Evolutionary conservation across 2,329 filamentous ascomycete genomes (phyloP).

Genomic region (Cercospora zeae-maydis): DNA sequence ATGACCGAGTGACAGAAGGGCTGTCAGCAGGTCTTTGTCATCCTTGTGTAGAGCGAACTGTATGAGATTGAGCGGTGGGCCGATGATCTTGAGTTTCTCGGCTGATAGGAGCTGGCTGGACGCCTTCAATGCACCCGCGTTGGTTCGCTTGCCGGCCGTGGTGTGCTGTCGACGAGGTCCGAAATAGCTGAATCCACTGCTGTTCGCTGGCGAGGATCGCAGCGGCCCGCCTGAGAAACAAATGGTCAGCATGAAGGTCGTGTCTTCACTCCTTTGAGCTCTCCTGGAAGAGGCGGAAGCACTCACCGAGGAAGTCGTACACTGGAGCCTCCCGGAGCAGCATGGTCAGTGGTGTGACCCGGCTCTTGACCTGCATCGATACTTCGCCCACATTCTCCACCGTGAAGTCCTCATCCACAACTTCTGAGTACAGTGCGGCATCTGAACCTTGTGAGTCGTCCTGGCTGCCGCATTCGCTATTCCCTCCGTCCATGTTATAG

Average conservation of each 20-base stretch:
- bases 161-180: constrained; percentile 16
- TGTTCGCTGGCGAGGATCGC: constrained; percentile 13
- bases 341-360: constrained; percentile 53
- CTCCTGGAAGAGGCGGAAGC: background rate
- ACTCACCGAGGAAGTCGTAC: constrained; percentile 10
- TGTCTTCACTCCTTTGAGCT: background rate
- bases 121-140: constrained; percentile 20
- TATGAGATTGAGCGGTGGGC: constrained; percentile 26
- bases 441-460: constrained; percentile 24
- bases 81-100: constrained; percentile 16
- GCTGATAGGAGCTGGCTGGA: constrained; percentile 14
- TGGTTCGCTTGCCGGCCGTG: constrained; percentile 20
- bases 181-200: constrained; percentile 19
- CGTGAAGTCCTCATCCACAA: constrained; percentile 66
- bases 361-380: constrained; percentile 64
- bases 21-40: constrained; percentile 53
- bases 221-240: constrained; percentile 9
- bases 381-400: constrained; percentile 72
- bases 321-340: constrained; percentile 41
- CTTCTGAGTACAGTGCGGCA: constrained; percentile 43
- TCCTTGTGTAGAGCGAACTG: constrained; percentile 44
- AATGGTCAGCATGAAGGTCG: background rate
- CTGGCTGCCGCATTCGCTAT: constrained; percentile 31
- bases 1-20: constrained; percentile 55
- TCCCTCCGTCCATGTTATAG: constrained; percentile 36